phyloP scores from a whole-genome alignment of 106 monocot species.

The Platanthera zijinensis region DNA sequence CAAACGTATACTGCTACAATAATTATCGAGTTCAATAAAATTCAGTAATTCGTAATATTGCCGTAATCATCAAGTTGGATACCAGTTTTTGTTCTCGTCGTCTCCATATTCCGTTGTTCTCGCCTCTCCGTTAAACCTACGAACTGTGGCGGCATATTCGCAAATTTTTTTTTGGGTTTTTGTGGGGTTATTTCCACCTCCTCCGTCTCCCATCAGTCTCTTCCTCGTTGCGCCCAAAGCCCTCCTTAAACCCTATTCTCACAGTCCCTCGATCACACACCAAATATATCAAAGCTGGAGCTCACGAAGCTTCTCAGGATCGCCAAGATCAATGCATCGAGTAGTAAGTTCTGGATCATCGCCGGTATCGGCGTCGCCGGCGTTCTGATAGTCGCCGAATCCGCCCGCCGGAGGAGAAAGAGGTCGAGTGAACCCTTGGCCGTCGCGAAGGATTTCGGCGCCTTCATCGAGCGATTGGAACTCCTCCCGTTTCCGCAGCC shows the following conservation, averaged over 20 bases:
- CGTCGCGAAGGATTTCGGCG: constrained; percentile 42
- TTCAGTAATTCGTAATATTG: no score
- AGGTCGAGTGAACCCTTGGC: not conserved
- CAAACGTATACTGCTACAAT: no score
- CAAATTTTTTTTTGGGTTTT: not conserved
- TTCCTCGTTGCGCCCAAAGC: constrained; percentile 6
- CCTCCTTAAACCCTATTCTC: constrained; percentile 28
- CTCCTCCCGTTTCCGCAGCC: constrained; percentile 65
- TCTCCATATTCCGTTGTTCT: not conserved
- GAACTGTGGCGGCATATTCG: not conserved
- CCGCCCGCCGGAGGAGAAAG: constrained; percentile 33
- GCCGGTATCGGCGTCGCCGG: constrained; percentile 66
- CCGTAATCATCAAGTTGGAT: no score
- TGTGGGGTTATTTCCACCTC: no score
- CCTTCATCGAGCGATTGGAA: constrained; percentile 83
- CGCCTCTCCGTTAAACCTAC: not conserved
- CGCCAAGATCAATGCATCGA: constrained; percentile 23
- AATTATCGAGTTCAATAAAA: no score
- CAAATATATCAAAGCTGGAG: constrained; percentile 25
- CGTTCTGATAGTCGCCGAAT: constrained; percentile 53
- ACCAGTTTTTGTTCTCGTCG: no score
- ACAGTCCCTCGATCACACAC: not conserved
- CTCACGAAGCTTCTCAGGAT: constrained; percentile 13
- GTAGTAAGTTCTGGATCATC: constrained; percentile 62
- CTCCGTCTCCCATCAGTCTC: not conserved